Evolutionary conservation across 2,329 filamentous ascomycete genomes (phyloP).

Genomic region (Scedosporium apiospermum): DNA sequence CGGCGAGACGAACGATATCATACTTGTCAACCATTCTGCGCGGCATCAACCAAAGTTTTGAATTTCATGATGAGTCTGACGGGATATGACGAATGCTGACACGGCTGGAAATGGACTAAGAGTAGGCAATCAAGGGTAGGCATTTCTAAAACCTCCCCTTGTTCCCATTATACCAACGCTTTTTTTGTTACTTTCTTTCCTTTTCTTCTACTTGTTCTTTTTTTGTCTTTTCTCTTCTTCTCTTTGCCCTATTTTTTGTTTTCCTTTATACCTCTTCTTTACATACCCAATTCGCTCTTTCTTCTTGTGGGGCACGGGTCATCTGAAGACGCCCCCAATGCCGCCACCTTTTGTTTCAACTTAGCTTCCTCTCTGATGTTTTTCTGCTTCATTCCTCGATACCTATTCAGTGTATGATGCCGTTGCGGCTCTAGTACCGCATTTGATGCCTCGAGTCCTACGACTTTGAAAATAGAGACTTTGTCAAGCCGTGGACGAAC

Average conservation of each 20-base stretch:
- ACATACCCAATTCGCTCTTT: too few relatives aligned
- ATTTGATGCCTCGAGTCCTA: not conserved
- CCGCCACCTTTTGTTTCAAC: not conserved
- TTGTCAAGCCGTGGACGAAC: not conserved
- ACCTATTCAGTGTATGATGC: not conserved
- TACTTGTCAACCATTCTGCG: not conserved
- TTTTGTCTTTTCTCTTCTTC: slow-evolving; percentile 1
- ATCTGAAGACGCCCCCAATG: too few relatives aligned
- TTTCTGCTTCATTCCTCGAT: not conserved
- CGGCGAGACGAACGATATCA: not conserved
- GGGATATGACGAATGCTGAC: not conserved
- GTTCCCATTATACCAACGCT: not conserved
- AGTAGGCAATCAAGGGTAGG: not conserved
- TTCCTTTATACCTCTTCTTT: too few relatives aligned
- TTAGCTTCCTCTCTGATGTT: slow-evolving; percentile 1
- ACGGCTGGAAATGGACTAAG: not conserved
- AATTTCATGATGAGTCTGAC: not conserved
- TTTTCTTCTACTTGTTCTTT: not conserved
- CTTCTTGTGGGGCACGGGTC: too few relatives aligned
- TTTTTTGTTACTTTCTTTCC: not conserved
- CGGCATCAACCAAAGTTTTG: not conserved
- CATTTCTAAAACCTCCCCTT: not conserved
- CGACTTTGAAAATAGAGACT: not conserved
- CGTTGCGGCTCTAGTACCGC: not conserved
- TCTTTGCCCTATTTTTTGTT: slow-evolving; percentile 1